Base-by-base conservation (phyloP, 2,329 filamentous ascomycete genomes). In the Aphanoascus verrucosus region DNA sequence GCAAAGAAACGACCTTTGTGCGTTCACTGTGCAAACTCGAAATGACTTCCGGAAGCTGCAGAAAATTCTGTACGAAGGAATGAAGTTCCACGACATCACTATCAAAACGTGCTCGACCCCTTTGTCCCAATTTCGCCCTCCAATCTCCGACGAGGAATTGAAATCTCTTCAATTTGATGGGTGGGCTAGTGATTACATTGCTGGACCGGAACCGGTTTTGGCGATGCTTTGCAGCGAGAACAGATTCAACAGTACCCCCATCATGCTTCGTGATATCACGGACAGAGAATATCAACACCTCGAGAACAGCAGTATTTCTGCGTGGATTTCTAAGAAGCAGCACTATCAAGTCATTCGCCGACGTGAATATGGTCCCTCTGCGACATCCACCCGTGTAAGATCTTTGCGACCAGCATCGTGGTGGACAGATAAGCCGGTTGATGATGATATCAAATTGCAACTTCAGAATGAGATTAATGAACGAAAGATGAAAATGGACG, bases 141-240 rank as follows among this genome's bases (percentile, higher is more conserved):
- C 80, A 0, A 62, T 87, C 4, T 70, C 77, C 0, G 60, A 65
- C 5, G 74, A 81, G 7, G 74, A 87, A 50, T 68, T 88, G 53
- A 63, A 50, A 55, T 62, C 40, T 55, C 81, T 67, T 35, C 88
- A 88, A 0, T 79, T 98, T 48, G 85, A 94, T 58, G 83, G 84
- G 1, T 95, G 86, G 72, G 83, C 88, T 0, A 75, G 86, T 23
- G 86, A 97, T 63, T 87, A 79, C 55, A 65, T 98, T 5, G 77
- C 83, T 34, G 93, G 91, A 0, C 94, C 94, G 0, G 82, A 84
- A 1, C 79, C 86, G 1, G 87, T 98, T 1, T 72, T 97, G 34
- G 85, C 88, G 5, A 93, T 94, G 85, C 78, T 98, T 19, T 96
- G 89, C 67, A 78, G 82, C 11, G 84, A 86, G 60, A 80, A 78